These are phyloP conservation scores for Verticillium nubilum DNA, from an alignment of 2,329 filamentous ascomycete genomes.

Conservation along the genomic window DNA sequence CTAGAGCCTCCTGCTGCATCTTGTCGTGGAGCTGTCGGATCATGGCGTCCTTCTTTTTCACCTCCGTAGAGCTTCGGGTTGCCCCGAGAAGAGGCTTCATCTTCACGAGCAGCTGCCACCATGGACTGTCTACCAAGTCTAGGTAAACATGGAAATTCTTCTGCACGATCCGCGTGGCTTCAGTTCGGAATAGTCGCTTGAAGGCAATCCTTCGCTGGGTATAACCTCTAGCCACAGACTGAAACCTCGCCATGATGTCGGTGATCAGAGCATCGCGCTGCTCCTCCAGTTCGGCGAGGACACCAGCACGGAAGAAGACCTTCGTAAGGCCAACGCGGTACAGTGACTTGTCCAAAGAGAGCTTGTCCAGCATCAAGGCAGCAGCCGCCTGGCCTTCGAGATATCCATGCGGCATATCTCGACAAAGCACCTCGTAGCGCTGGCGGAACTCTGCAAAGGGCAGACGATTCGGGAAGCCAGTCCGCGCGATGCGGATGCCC, in stretches of 20 bases:
- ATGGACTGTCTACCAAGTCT: conserved; percentile 84
- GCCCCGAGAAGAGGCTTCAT: conserved; percentile 95
- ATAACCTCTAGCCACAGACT: conserved; percentile 86
- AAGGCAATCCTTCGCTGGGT: conserved; percentile 81
- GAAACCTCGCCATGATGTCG: conserved; percentile 90
- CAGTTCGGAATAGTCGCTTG: conserved; percentile 89
- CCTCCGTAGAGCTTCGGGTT: conserved; percentile 85
- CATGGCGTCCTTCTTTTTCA: conserved; percentile 91
- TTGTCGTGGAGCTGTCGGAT: conserved; percentile 83
- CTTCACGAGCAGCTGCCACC: conserved; percentile 92
- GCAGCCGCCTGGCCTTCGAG: conserved; percentile 85
- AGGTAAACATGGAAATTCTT: conserved; percentile 90
- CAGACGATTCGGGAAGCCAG: conserved; percentile 91
- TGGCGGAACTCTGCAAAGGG: conserved; percentile 91
- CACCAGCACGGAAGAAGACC: conserved; percentile 95
- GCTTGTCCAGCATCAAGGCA: conserved; percentile 80
- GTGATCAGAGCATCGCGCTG: conserved; percentile 88
- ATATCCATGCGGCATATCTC: conserved; percentile 82
- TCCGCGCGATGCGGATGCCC: conserved; percentile 93
- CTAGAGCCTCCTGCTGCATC: conserved; percentile 69
- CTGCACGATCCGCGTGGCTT: conserved; percentile 92
- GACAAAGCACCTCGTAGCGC: conserved; percentile 90
- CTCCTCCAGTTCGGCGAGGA: conserved; percentile 94
- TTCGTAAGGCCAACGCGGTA: conserved; percentile 95
- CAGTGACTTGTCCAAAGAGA: conserved; percentile 76